Base-by-base conservation (phyloP, 1,284 basidiomycete species). In the Coniferiporia sulphurascens region DNA sequence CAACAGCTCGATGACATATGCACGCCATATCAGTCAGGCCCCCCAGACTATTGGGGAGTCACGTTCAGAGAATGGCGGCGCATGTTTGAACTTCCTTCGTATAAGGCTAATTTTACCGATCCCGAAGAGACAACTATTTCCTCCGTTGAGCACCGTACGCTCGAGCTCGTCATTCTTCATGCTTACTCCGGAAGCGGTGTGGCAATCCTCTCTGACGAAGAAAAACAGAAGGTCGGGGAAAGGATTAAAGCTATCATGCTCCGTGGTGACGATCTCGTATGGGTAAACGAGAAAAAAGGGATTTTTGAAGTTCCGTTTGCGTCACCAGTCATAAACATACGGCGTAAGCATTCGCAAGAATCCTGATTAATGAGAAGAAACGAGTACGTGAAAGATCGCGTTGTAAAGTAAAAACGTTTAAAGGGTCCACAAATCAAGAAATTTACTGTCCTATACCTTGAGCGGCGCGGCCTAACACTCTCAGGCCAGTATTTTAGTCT, bases 1-100 rank as follows among this genome's bases (percentile, higher is more conserved):
- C 4, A 27, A 17, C 35, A 54, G 17, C 10, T 54, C n/a, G 34
- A 38, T 27, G 35, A 54, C 9, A 15, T 27, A 21, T 35, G 52
- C 17, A 3, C 41, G 41, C 41, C 15, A 15, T 35, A 27, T 35
- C 35, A 91, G 68, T 63, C 68, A 22, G 84, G 80, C 38, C 78
- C 86, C 2, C 89, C 89, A 3, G 88, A 91, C 64, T 90, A 84
- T 73, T 84, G 87, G 15, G 38, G 15, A 41, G 15, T 12, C 38
- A 27, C 27, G 51, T 77, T 85, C 10, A 78, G 76, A 41, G 76
- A 86, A 38, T 91, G 90, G 88, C 81, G 82, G 22, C 72, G 79
- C 62, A 69, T 78, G 1, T 91, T 88, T 68, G 72, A 79, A 41
- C 83, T 83, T 0, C 68, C 74, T 0, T 71, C 77, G 8, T 91